phyloP scores from a whole-genome alignment of 2,329 filamentous ascomycete genomes.

The Pseudopyrenochaeta lycopersici region DNA sequence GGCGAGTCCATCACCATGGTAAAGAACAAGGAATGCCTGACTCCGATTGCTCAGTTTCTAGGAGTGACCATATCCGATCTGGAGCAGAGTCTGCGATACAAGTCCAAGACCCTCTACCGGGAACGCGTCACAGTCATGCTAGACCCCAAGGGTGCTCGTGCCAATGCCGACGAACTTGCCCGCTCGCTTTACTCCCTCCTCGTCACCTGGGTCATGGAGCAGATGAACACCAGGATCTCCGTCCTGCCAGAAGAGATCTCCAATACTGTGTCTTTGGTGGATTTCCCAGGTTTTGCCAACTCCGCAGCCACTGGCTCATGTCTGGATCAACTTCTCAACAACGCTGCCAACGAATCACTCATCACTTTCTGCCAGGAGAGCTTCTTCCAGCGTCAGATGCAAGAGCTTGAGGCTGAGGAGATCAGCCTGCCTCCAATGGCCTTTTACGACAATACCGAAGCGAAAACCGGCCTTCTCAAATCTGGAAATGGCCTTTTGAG shows the following conservation, averaged over 20 bases:
- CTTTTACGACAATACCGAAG: slow-evolving; percentile 98
- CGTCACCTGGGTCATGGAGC: slow-evolving; percentile 93
- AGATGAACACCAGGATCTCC: slow-evolving; percentile 88
- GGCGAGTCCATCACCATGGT: slow-evolving; percentile 85
- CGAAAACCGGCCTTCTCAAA: slow-evolving; percentile 90
- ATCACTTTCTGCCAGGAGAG: slow-evolving; percentile 94
- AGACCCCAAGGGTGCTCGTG: slow-evolving; percentile 86
- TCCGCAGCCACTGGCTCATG: slow-evolving; percentile 82
- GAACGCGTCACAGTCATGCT: slow-evolving; percentile 99
- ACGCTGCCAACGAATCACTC: slow-evolving; percentile 88
- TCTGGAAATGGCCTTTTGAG: slow-evolving; percentile 90
- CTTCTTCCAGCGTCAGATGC: slow-evolving; percentile 94
- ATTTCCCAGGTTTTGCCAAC: slow-evolving; percentile 95
- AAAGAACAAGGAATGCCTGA: slow-evolving; percentile 90
- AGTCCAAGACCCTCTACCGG: slow-evolving; percentile 94
- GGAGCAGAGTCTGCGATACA: slow-evolving; percentile 89
- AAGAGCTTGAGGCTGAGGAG: slow-evolving; percentile 93
- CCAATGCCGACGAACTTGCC: slow-evolving; percentile 92
- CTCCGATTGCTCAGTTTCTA: slow-evolving; percentile 90
- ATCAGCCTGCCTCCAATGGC: slow-evolving; percentile 89
- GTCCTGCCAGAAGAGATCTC: slow-evolving; percentile 86
- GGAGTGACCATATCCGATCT: slow-evolving; percentile 83
- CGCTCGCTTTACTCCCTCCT: slow-evolving; percentile 92
- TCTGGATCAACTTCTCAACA: slow-evolving; percentile 92
- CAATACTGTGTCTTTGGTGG: slow-evolving; percentile 94